phyloP scores from a whole-genome alignment of 2,329 filamentous ascomycete species.

The Albophoma yamanashiensis region DNA sequence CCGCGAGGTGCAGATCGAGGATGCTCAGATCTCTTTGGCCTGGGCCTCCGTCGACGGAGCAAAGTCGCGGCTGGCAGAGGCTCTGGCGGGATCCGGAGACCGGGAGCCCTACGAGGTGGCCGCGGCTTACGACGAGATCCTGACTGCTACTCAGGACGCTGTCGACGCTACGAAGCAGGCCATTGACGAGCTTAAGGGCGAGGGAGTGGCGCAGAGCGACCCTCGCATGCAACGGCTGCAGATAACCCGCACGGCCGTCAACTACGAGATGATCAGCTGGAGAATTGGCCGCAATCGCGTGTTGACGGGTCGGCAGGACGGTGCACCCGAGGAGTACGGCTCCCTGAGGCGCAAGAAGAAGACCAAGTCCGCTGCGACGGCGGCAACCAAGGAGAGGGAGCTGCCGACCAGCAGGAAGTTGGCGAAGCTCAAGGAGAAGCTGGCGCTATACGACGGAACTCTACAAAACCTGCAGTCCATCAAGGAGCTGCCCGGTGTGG shows the following conservation, averaged over 20 bases:
- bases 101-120: slow-evolving; percentile 57
- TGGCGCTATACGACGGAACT: slow-evolving; percentile 83
- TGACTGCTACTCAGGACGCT: slow-evolving; percentile 85
- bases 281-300: slow-evolving; percentile 87
- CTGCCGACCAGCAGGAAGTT: slow-evolving; percentile 67
- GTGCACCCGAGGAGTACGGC: slow-evolving; percentile 46
- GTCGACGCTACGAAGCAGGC: slow-evolving; percentile 88
- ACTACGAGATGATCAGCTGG: slow-evolving; percentile 91
- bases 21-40: slow-evolving; percentile 81
- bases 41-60: slow-evolving; percentile 58
- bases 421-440: slow-evolving; percentile 71
- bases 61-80: slow-evolving; percentile 36
- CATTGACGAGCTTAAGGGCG: slow-evolving; percentile 78
- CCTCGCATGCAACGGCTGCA: slow-evolving; percentile 84
- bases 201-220: slow-evolving; percentile 77
- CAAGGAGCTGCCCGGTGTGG: slow-evolving; percentile 79
- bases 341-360: slow-evolving; percentile 42
- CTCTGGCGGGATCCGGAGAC: slow-evolving; percentile 30
- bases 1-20: slow-evolving; percentile 78
- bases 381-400: slow-evolving; percentile 39
- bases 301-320: slow-evolving; percentile 73
- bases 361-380: slow-evolving; percentile 19
- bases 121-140: slow-evolving; percentile 80
- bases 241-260: slow-evolving; percentile 84
- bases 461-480: slow-evolving; percentile 85